phyloP scores from a whole-genome alignment of 192 early-diverging fungal genomes.

The Coemansia sp. region DNA sequence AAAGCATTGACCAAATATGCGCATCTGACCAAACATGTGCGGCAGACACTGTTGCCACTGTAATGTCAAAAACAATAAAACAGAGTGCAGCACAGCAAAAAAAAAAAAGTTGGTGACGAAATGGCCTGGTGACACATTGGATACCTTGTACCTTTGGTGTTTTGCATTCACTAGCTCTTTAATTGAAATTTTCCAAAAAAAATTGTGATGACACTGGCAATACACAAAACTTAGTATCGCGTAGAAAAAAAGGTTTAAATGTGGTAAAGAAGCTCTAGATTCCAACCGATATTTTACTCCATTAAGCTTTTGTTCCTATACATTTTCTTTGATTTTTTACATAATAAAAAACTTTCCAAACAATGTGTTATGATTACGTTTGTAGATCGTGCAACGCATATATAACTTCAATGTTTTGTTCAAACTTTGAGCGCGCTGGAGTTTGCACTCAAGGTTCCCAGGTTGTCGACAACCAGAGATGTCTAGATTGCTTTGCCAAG shows the following conservation, averaged over 20 bases:
- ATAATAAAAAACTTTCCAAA: conserved; percentile 4
- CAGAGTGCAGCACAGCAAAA: conserved; percentile 6
- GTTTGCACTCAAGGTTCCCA: conserved; percentile 31
- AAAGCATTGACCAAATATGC: neutral
- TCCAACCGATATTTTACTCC: too few relatives aligned
- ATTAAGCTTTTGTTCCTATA: neutral
- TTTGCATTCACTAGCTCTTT: too few relatives aligned
- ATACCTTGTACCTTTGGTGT: neutral
- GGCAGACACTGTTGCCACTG: neutral
- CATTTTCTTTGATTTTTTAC: neutral
- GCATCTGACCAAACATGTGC: conserved; percentile 9
- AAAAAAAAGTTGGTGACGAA: neutral
- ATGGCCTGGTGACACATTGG: neutral
- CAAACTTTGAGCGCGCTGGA: conserved; percentile 30
- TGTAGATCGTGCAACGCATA: conserved; percentile 40
- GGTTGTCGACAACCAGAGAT: conserved; percentile 29
- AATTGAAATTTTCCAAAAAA: too few relatives aligned
- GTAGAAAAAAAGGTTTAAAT: too few relatives aligned
- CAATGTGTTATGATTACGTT: conserved; percentile 50
- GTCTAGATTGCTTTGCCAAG: conserved; percentile 42
- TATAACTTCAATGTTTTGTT: conserved; percentile 49
- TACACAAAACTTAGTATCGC: too few relatives aligned
- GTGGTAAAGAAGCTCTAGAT: too few relatives aligned
- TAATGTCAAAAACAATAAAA: neutral
- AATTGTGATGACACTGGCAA: too few relatives aligned